Conservation (phyloP, 179 eudicot species). For the Silene coronaria region DNA sequence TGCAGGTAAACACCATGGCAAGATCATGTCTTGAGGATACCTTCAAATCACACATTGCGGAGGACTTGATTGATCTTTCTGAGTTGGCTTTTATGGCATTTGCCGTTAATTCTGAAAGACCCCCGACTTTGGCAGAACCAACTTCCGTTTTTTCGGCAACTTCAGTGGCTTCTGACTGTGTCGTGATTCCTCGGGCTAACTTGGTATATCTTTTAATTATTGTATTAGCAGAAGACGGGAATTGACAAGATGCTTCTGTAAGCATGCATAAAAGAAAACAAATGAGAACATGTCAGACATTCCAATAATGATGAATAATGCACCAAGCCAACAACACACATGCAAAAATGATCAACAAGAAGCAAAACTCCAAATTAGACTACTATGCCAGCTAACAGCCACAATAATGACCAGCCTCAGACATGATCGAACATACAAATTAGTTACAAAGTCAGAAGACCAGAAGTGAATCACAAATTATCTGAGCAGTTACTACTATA, state of each 20-base stretch:
- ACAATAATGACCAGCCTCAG: background rate
- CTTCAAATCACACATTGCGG: slow-evolving; percentile 46
- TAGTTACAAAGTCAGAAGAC: background rate
- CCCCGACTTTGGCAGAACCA: slow-evolving; percentile 15
- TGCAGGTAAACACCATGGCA: slow-evolving; percentile 82
- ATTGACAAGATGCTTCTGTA: slow-evolving; percentile 29
- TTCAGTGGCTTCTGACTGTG: slow-evolving; percentile 31
- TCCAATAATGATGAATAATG: background rate
- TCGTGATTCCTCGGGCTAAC: slow-evolving; percentile 33
- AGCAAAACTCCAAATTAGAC: background rate
- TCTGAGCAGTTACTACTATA: background rate
- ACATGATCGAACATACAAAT: background rate
- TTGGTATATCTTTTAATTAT: slow-evolving; percentile 19
- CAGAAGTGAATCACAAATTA: background rate
- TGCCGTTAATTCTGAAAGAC: slow-evolving; percentile 12
- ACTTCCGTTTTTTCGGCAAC: slow-evolving; percentile 24
- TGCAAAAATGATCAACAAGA: background rate
- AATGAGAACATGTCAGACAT: slow-evolving; percentile 9
- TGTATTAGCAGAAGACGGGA: slow-evolving; percentile 23
- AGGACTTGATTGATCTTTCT: slow-evolving; percentile 16
- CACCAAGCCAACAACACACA: background rate
- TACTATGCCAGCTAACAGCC: background rate
- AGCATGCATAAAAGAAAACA: slow-evolving; percentile 2
- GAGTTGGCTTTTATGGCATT: slow-evolving; percentile 22
- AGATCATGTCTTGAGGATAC: slow-evolving; percentile 71